Base-by-base conservation (phyloP, 2,329 filamentous ascomycete genomes). In the Fusarium virguliforme region DNA sequence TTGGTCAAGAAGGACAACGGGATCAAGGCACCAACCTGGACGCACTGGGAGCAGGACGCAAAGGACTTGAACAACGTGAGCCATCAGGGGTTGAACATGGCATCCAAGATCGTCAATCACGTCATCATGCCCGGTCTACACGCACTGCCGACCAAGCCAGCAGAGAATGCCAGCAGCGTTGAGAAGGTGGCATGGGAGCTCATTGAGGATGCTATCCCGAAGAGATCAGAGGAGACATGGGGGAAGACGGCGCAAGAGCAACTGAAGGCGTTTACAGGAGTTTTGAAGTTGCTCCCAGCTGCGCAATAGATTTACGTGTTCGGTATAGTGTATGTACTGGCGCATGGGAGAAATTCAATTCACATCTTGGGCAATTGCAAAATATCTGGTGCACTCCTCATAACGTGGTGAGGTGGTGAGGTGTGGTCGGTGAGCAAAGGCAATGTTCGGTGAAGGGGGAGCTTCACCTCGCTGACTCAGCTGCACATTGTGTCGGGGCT, bases 21-120 rank as follows among this genome's bases (percentile, higher is more conserved):
- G 1, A 72, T 78, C 32, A 70, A 70, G 13, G 73, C 71, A 51
- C 80, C 79, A 4, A 61, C 55, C 9, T 76, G 74, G 67, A 72
- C 77, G 65, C 77, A 73, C 4, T 83, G 80, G 81, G 63, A 73
- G 50, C 74, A 80, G 48, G 80, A 83, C n/a, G 74, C 62, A 10
- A 68, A 67, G 32, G 75, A 79, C 26, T 69, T 82, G 28, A 60
- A 67, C 18, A 69, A 75, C 3, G 66, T 82, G 54, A 78, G 80
- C 48, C 63, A 72, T 15, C 65, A 71, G 30, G 71, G 76, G 13
- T 64, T 77, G 60, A 58, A 57, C 2, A 73, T 77, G 13, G 72
- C 76, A 28, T 67, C 74, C 8, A 63, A 70, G 6, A 68, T 66
- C 4, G 63, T 78, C n/a, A 77, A 77, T 46, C 70, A 69, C 15